Percentiles rank a stretch among this genome's conserved stretches.
Conservation (phyloP, 2,329 filamentous ascomycete genomes). For the Alternaria sp. region DNA sequence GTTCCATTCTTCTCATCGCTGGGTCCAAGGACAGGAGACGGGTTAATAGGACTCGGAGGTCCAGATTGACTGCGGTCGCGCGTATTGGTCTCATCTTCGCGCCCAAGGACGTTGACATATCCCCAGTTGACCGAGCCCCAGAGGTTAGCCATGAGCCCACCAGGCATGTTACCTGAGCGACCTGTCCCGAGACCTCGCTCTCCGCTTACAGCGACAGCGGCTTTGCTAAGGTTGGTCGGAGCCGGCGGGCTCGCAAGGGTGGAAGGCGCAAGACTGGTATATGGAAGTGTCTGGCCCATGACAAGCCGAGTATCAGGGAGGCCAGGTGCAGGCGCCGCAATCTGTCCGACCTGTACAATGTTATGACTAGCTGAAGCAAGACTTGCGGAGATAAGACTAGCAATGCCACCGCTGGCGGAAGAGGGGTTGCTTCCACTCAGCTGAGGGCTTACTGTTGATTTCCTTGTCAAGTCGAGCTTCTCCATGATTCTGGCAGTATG, state of each 20-base stretch:
- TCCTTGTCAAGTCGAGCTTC: slow-evolving; percentile 88
- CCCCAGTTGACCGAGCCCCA: slow-evolving; percentile 92
- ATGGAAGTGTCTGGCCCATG: slow-evolving; percentile 54
- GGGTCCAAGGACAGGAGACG: slow-evolving; percentile 25
- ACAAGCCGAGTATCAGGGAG: slow-evolving; percentile 46
- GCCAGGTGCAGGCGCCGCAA: slow-evolving; percentile 42
- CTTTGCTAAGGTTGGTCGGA: slow-evolving; percentile 83
- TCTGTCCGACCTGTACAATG: slow-evolving; percentile 70
- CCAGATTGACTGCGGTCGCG: slow-evolving; percentile 41
- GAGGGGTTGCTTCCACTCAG: slow-evolving; percentile 49
- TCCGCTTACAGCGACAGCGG: slow-evolving; percentile 79
- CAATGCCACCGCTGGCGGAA: slow-evolving; percentile 70
- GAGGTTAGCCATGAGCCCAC: slow-evolving; percentile 87
- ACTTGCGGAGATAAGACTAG: slow-evolving; percentile 83
- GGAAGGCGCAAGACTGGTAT: slow-evolving; percentile 75
- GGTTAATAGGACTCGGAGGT: slow-evolving; percentile 43
- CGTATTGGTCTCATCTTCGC: slow-evolving; percentile 54
- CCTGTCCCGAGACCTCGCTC: slow-evolving; percentile 73
- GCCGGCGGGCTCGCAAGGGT: slow-evolving; percentile 85
- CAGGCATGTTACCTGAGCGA: slow-evolving; percentile 72
- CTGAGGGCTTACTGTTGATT: slow-evolving; percentile 66
- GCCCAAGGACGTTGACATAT: slow-evolving; percentile 66
- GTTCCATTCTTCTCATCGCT: slow-evolving; percentile 23
- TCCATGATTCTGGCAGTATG: slow-evolving; percentile 90
- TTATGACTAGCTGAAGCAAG: slow-evolving; percentile 75